Conservation (phyloP, 176 grass and related monocot species). For the Eleusine indica region DNA sequence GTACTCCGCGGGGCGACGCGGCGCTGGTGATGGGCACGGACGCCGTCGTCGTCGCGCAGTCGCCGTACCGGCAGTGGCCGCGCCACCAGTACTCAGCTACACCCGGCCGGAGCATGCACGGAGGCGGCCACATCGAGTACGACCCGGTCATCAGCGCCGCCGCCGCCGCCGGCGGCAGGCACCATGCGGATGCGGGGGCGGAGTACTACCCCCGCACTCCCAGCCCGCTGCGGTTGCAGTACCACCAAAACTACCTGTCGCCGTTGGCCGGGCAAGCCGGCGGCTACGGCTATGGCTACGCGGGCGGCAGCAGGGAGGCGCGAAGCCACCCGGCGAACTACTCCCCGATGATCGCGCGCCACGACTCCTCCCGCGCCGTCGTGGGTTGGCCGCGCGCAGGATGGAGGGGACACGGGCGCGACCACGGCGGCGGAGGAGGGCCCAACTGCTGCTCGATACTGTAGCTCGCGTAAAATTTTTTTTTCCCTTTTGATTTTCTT, state of each 20-base stretch:
- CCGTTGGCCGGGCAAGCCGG: neutral
- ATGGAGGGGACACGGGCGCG: neutral
- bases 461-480: neutral
- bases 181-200: neutral
- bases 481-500: neutral
- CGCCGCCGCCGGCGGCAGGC: neutral
- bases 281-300: slow-evolving; percentile 10
- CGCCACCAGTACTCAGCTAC: neutral
- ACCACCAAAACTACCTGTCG: slow-evolving; percentile 9
- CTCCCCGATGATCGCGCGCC: slow-evolving; percentile 30
- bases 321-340: slow-evolving; percentile 17
- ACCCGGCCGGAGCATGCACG: neutral
- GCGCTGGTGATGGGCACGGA: too few relatives aligned
- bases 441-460: slow-evolving; percentile 29
- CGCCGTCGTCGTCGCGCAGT: neutral
- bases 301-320: slow-evolving; percentile 1
- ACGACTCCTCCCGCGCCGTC: slow-evolving; percentile 11
- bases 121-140: neutral
- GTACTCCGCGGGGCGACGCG: neutral
- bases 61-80: slow-evolving; percentile 3
- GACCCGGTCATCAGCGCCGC: neutral
- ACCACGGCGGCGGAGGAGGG: neutral
- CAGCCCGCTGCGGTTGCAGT: neutral
- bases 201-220: neutral
- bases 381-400: neutral